Evolutionary conservation across 2,329 filamentous ascomycete species (phyloP).

Genomic region (Fusarium palustre): DNA sequence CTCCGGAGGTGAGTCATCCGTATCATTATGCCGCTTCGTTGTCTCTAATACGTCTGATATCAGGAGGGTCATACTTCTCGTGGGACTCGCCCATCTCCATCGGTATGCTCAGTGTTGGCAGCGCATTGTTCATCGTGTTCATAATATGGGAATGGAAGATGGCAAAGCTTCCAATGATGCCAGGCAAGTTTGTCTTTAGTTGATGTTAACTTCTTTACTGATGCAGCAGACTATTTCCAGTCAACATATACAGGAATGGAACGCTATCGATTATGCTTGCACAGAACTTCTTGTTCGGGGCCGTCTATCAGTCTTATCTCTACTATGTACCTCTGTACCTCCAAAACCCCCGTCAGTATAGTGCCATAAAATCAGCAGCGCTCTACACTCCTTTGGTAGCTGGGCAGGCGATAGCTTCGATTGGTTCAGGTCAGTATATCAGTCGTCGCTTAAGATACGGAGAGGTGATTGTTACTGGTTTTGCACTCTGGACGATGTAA

Average conservation of each 20-base stretch:
- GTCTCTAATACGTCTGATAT: rapidly evolving
- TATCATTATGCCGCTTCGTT: not conserved
- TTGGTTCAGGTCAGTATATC: slow-evolving; percentile 8
- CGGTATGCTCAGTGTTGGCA: not conserved
- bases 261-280: not conserved
- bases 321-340: not conserved
- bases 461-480: not conserved
- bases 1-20: not conserved
- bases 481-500: slow-evolving; percentile 4
- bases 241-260: not conserved
- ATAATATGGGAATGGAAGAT: slow-evolving; percentile 16
- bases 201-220: not conserved
- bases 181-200: not conserved
- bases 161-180: slow-evolving; percentile 23
- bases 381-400: not conserved
- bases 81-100: not conserved
- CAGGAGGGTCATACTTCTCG: slow-evolving; percentile 8
- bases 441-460: not conserved
- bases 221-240: not conserved
- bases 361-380: not conserved
- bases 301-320: slow-evolving; percentile 3
- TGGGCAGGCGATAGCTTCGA: not conserved
- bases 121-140: not conserved
- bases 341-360: not conserved
- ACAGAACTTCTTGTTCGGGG: not conserved